These are phyloP conservation scores for Arachis monticola DNA, from an alignment of 331 rosid genomes.

Conservation along the genomic window DNA sequence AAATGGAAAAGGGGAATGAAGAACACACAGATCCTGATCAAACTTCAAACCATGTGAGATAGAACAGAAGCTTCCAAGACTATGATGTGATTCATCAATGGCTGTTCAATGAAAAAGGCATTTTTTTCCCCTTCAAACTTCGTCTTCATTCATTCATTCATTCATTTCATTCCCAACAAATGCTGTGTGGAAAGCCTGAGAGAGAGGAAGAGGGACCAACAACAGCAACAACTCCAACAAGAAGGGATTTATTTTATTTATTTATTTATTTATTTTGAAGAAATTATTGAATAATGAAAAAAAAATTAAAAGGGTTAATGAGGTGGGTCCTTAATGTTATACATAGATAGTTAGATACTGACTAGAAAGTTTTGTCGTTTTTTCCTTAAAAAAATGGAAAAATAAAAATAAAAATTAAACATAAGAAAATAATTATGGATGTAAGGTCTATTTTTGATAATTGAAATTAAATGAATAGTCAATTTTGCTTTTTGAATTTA, in stretches of 20 bases:
- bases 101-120: slow-evolving; percentile 35
- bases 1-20: slow-evolving; percentile 1
- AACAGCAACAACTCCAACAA: slow-evolving; percentile 19
- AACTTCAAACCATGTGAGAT: slow-evolving; percentile 46
- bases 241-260: background rate
- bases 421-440: too few relatives aligned
- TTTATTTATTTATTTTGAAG: background rate
- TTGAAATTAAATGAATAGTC: too few relatives aligned
- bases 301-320: slow-evolving; percentile 29
- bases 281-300: background rate
- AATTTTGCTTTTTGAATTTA: too few relatives aligned
- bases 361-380: slow-evolving; percentile 54
- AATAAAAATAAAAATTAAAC: too few relatives aligned
- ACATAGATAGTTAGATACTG: slow-evolving; percentile 34
- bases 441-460: too few relatives aligned
- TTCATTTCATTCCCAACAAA: slow-evolving; percentile 45
- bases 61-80: slow-evolving; percentile 43
- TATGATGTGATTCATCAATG: slow-evolving; percentile 36
- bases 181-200: slow-evolving; percentile 53
- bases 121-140: slow-evolving; percentile 13
- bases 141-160: slow-evolving; percentile 39
- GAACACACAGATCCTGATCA: slow-evolving; percentile 57
- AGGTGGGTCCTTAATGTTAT: slow-evolving; percentile 54
- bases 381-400: slow-evolving; percentile 25
- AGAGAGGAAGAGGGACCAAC: slow-evolving; percentile 37